Evolutionary conservation across 164 flowering plant species (phyloP), one percentile per base, ranked within the genome.

Genomic region (Umbellularia californica): DNA sequence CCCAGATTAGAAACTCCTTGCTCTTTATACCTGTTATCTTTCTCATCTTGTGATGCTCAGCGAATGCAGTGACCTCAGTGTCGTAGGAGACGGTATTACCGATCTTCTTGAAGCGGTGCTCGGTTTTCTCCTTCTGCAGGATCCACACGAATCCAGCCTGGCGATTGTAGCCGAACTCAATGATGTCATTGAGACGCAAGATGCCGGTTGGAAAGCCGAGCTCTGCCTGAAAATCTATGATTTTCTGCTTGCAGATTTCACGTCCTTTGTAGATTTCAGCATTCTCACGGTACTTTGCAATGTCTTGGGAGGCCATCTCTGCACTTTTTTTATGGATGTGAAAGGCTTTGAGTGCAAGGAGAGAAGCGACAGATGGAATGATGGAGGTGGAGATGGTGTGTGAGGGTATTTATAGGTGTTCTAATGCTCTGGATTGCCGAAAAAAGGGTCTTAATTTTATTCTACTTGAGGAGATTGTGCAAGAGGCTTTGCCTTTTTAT

Each of bases 71-170:
- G 80, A 94, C 83, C 68, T 92, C 95, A 1, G 89, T 15, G 17
- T 77, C 92, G 68, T 90, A 92, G 62, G 78, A 33, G 0, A 84
- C 94, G 11, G 77, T 78, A 85, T 64, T 84, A 2, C 87, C 92
- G 25, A 91, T 85, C 83, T 86, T 85, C 67, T 83, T 83, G 69
- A 90, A 91, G 81, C 81, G 83, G 87, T 92, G 92, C n/a, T 79
- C 85, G 0, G 41, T 72, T 75, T 84, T 84, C 81, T 90, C 85
- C 84, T 92, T 89, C 74, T 91, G 95, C 75, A 80, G 89, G 33
- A 91, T 80, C 98, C 98, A 92, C 4, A 94, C 92, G 62, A 87
- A 89, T 0, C 98, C 98, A 1, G 90, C 82, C 68, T 85, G 87
- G 51, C 77, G 72, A 4, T 79, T 80, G 72, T 80, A 72, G 25